phyloP scores from a whole-genome alignment of 2,329 filamentous ascomycete species.

The Chaetomiaceae sp. region DNA sequence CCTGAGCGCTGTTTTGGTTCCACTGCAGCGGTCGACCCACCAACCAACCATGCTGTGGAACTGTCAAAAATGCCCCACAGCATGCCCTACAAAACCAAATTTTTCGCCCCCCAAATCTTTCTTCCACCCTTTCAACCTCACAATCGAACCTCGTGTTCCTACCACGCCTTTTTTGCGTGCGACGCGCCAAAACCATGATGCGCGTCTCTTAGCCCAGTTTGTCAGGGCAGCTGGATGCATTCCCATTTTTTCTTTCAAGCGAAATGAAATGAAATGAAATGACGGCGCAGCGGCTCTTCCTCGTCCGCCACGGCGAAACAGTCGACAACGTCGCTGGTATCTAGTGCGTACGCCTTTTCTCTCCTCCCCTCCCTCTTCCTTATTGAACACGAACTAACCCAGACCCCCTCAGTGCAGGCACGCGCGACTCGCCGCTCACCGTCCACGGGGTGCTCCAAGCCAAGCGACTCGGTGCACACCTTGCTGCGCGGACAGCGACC shows the following conservation, averaged over 20 bases:
- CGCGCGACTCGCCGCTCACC: conserved; percentile 74
- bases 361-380: not conserved
- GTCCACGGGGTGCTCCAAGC: conserved; percentile 77
- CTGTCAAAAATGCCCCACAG: not conserved
- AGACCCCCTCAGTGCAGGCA: conserved; percentile 60
- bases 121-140: too few relatives aligned
- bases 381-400: conserved; percentile 7
- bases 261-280: too few relatives aligned
- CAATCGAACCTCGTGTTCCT: too few relatives aligned
- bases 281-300: conserved; percentile 57
- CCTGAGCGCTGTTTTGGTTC: not conserved
- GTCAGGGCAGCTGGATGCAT: not conserved
- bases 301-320: conserved; percentile 85
- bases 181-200: too few relatives aligned
- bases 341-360: conserved; percentile 51
- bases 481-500: conserved; percentile 36
- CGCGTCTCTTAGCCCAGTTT: not conserved
- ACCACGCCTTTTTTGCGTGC: too few relatives aligned
- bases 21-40: not conserved
- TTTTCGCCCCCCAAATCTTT: not conserved
- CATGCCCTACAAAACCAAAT: not conserved
- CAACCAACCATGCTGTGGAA: not conserved
- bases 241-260: too few relatives aligned
- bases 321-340: conserved; percentile 80
- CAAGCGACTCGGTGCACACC: conserved; percentile 61